Conservation (phyloP, 129 eudicot species). For the Artemisia tridentata region DNA sequence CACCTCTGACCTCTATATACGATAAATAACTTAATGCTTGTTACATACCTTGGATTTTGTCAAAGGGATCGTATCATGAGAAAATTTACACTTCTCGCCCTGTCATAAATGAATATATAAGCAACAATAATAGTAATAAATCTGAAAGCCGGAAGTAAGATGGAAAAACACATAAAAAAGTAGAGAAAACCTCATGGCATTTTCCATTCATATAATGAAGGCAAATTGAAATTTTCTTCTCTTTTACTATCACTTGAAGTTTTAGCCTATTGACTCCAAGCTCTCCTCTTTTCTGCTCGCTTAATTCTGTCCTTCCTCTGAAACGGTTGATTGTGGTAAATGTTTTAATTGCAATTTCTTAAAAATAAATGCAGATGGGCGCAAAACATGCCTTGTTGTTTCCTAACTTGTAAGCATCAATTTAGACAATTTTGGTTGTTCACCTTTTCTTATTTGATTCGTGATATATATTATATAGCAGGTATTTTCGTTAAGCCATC, state of each 20-base stretch:
- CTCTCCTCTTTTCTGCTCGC: conserved; percentile 60
- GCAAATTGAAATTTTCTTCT: conserved; percentile 50
- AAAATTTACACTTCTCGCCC: conserved; percentile 82
- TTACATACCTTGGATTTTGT: conserved; percentile 79
- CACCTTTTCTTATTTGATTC: neutral
- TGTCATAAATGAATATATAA: conserved; percentile 24
- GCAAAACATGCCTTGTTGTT: neutral
- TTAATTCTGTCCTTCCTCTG: conserved; percentile 61
- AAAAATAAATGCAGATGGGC: neutral
- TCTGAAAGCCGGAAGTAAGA: neutral
- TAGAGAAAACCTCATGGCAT: conserved; percentile 69
- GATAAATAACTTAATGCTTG: neutral
- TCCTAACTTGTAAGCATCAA: too few species aligned
- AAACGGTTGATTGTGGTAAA: conserved; percentile 12
- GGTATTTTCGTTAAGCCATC: neutral
- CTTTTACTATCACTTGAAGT: conserved; percentile 57
- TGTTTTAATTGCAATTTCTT: too few species aligned
- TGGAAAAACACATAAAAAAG: neutral
- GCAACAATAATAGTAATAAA: neutral
- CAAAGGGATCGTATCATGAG: too few species aligned
- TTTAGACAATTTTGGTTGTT: too few species aligned
- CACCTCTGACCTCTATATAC: neutral
- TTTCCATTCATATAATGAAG: conserved; percentile 81
- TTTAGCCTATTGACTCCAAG: conserved; percentile 67
- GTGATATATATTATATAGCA: neutral